Evolutionary conservation across 2,329 filamentous ascomycete genomes (phyloP).

Genomic region (Aureobasidium uvarum): DNA sequence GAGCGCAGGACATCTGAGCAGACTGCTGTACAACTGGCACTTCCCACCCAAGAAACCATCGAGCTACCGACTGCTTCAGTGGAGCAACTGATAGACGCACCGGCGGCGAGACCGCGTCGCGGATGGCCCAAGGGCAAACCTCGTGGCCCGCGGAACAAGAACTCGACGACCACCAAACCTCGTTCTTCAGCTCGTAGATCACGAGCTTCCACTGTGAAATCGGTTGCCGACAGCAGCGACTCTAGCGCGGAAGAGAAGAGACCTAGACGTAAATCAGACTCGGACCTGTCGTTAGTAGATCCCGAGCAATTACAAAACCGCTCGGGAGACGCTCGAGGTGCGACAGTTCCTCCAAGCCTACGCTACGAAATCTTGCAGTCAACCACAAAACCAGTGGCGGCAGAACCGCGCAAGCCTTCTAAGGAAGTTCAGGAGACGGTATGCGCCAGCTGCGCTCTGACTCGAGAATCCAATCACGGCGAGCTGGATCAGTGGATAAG

Average conservation of each 20-base stretch:
- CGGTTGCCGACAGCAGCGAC: conserved; percentile 15
- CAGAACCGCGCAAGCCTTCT: conserved; percentile 23
- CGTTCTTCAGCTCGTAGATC: conserved; percentile 34
- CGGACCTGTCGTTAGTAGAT: neutral
- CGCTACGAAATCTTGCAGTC: conserved; percentile 25
- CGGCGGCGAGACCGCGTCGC: conserved; percentile 34
- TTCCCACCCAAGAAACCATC: conserved; percentile 28
- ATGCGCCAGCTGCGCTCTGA: conserved; percentile 58
- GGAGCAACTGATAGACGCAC: conserved; percentile 3
- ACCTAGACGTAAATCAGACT: conserved; percentile 24
- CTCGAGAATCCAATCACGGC: conserved; percentile 52
- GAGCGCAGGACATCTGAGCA: conserved; percentile 19
- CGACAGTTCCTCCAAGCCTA: conserved; percentile 26
- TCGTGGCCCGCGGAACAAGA: conserved; percentile 37
- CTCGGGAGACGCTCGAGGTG: neutral
- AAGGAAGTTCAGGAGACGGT: conserved; percentile 44
- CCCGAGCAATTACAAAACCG: neutral
- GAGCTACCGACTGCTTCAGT: neutral
- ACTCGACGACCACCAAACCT: conserved; percentile 50
- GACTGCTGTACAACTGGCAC: conserved; percentile 28
- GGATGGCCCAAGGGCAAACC: conserved; percentile 51
- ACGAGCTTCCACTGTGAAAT: conserved; percentile 24
- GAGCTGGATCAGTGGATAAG: conserved; percentile 64
- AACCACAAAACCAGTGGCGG: neutral
- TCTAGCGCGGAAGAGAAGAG: conserved; percentile 20